These are phyloP conservation scores for Marasmius sp. DNA, from an alignment of 1,284 basidiomycete species.

Conservation along the genomic window DNA sequence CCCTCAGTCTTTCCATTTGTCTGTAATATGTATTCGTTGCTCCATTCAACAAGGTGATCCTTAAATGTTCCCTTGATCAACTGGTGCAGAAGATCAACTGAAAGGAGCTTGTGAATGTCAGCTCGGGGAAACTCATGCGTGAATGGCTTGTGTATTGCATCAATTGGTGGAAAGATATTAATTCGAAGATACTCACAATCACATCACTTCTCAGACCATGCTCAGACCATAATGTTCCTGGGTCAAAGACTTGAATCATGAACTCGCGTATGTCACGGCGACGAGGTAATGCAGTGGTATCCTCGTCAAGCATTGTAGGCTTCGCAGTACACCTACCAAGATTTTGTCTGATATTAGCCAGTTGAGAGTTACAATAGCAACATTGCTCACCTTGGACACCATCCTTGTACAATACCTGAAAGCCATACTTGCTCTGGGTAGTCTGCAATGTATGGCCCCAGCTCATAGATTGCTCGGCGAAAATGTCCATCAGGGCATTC, in stretches of 20 bases:
- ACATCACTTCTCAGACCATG: slow-evolving; percentile 1
- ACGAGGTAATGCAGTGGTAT: too few species aligned
- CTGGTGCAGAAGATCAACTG: slow-evolving; percentile 37
- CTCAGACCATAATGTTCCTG: too few species aligned
- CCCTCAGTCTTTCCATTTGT: slow-evolving; percentile 12
- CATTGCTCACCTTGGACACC: background rate
- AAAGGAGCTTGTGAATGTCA: slow-evolving; percentile 31
- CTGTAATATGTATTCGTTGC: slow-evolving; percentile 18
- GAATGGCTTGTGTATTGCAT: background rate
- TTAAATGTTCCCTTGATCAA: slow-evolving; percentile 37
- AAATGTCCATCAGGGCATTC: slow-evolving; percentile 23
- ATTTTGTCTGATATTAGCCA: background rate
- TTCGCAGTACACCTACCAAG: background rate
- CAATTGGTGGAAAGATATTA: background rate
- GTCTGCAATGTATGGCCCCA: slow-evolving; percentile 26
- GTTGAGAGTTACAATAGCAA: background rate
- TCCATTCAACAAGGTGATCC: slow-evolving; percentile 23
- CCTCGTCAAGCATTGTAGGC: background rate
- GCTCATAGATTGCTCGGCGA: slow-evolving; percentile 18
- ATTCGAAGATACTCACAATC: background rate
- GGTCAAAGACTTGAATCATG: too few species aligned
- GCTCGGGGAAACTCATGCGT: slow-evolving; percentile 14
- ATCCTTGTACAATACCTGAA: background rate
- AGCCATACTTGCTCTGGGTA: slow-evolving; percentile 12
- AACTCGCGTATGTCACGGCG: too few species aligned